Evolutionary conservation across 2,329 filamentous ascomycete species (phyloP), one percentile per base, ranked within the genome.

Genomic region (Pleoardoris graminearum): DNA sequence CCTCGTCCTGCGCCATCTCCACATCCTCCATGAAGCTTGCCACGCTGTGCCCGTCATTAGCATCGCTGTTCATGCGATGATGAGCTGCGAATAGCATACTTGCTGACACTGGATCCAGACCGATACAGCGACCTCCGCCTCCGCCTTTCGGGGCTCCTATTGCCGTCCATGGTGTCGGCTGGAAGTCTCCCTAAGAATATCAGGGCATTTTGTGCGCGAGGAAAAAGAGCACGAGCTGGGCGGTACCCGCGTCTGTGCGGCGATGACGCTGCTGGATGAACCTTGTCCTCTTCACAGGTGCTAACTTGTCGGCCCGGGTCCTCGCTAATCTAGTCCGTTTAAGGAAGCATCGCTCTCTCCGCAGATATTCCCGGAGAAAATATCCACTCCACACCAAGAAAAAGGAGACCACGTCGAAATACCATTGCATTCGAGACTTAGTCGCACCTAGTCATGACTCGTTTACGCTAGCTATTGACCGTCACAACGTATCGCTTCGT

Each of bases 1-100:
- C 90, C 83, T 97, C 93, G 71, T 96, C 90, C 46, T 95, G 91
- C 17, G 94, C 93, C 94, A 99, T 97, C 72, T 97, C 93, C n/a
- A 97, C 92, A 74, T 96, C 91, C 61, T 91, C 91, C 63, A 96
- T 87, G 62, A 97, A 87, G 75, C 90, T 96, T 30, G 86, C 19
- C 41, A 27, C 75, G 61, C 78, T 82, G 53, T 19, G 19, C 48
- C 47, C 21, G 7, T 23, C 47, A 51, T 67, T 50, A 63, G 59
- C 55, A 51, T 55, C 51, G 51, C 47, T 36, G 7, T 27, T n/a
- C 33, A 39, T n/a, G 29, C 50, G 10, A 29, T 16, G 16, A 25
- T 14, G 21, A 25, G 33, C 33, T 23, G 29, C 43, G 19, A 51
- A 38, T 35, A 39, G 58, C 68, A 49, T 62, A 73, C 76, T 71